Base-by-base conservation (phyloP, 306 rosid genomes). In the Dalbergia oliveri region DNA sequence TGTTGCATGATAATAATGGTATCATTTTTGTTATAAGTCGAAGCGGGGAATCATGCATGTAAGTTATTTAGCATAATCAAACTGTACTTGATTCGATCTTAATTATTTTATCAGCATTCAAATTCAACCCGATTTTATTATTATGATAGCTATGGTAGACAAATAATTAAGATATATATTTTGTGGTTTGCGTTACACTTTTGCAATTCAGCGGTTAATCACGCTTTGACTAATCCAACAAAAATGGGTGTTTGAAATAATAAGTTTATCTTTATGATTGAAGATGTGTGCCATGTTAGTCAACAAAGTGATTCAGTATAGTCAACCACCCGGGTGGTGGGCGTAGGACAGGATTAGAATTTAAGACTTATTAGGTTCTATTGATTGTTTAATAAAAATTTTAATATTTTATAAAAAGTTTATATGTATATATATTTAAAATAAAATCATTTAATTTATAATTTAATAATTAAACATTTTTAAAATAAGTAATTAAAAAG, bases 171-270 rank as follows among this genome's bases (percentile, higher is more conserved):
- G 49, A 43, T 43, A 43, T 43, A 43, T 9, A 44, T 44, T 47
- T 18, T 15, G 77, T 72, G 78, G 69, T 43, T 39, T 37, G 41
- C 5, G 21, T 59, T 21, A 59, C 41, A 37, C 6, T 41, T 61
- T 54, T 35, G 15, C 15, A 26, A 63, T 63, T 64, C 5, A 66
- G 3, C 53, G 44, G 57, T 11, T 77, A 66, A 77, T 54, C 33
- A 66, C 3, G 35, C 34, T 56, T 67, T 66, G 75, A 67, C 75
- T 66, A 53, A 53, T 33, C 66, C n/a, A 77, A 50, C 11, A 39
- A 64, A 64, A 50, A 35, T 12, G 63, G 13, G 9, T 34, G 51
- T 33, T 63, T 16, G 44, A 51, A 51, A 50, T 14, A 37, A 34
- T 23, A 37, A 21, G 33, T 66, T 77, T 37, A 41, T 56, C 35